Percentiles rank a stretch among this genome's conserved stretches.
Evolutionary conservation across 495 filamentous ascomycete species (phyloP).

Genomic region (Tuber magnatum): DNA sequence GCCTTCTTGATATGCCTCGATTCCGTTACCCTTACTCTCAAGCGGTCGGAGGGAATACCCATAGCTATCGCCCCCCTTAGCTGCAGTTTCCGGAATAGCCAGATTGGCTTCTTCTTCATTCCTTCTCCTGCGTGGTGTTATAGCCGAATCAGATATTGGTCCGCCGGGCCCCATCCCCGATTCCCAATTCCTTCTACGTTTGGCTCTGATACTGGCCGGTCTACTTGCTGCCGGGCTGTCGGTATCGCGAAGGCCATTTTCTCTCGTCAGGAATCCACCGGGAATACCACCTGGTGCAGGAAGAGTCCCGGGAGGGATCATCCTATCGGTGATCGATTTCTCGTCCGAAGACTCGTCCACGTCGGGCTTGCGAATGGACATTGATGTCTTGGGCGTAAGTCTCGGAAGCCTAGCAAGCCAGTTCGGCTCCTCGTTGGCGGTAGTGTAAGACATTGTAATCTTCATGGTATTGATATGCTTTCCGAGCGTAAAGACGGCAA

Average conservation of each 20-base stretch:
- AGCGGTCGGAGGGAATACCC: conserved; percentile 39
- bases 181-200: conserved; percentile 60
- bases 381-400: conserved; percentile 77
- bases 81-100: conserved; percentile 21
- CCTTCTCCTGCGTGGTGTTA: conserved; percentile 59
- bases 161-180: conserved; percentile 72
- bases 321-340: conserved; percentile 23
- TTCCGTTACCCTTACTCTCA: conserved; percentile 26
- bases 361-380: conserved; percentile 52
- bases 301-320: conserved; percentile 67
- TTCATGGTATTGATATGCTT: conserved; percentile 97
- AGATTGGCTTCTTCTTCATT: conserved; percentile 20
- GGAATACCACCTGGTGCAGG: conserved; percentile 65
- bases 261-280: conserved; percentile 71
- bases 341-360: conserved; percentile 55
- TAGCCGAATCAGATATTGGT: conserved; percentile 84
- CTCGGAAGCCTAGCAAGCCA: conserved; percentile 95
- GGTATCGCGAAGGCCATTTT: conserved; percentile 41
- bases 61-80: conserved; percentile 42
- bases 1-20: conserved; percentile 77
- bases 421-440: conserved; percentile 73
- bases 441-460: conserved; percentile 89
- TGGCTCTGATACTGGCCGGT: conserved; percentile 55
- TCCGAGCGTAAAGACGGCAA: conserved; percentile 95
- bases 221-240: conserved; percentile 46